These are phyloP conservation scores for Phanerochaete sordida DNA, from an alignment of 768 basidiomycete genomes.

Conservation along the genomic window DNA sequence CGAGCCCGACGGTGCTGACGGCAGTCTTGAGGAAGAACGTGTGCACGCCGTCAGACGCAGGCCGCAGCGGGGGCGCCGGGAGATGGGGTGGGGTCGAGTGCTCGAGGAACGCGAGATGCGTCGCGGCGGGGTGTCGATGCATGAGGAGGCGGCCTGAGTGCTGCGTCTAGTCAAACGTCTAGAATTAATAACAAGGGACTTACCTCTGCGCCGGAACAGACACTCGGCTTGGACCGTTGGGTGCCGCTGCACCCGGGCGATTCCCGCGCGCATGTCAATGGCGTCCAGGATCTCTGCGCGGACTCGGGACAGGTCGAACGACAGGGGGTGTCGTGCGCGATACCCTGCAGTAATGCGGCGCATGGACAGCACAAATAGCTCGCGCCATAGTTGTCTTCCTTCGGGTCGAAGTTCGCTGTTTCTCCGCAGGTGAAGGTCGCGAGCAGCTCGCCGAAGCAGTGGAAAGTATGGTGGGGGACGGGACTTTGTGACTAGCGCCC, in stretches of 20 bases:
- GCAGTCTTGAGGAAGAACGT: conserved; percentile 27
- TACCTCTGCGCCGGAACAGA: conserved; percentile 22
- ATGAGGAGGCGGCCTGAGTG: conserved; percentile 21
- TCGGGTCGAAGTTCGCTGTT: no score
- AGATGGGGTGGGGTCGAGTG: not conserved
- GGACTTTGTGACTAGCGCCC: not conserved
- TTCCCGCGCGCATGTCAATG: conserved; percentile 12
- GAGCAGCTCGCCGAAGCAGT: no score
- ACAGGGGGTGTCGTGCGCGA: conserved; percentile 15
- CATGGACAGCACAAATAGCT: no score
- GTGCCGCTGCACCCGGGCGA: conserved; percentile 20
- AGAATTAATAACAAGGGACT: not conserved
- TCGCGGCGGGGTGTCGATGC: conserved; percentile 11
- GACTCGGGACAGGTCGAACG: conserved; percentile 10
- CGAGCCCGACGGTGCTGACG: conserved; percentile 25
- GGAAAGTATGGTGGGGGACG: not conserved
- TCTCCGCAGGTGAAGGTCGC: no score
- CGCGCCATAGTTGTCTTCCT: no score
- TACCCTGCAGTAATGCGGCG: conserved; percentile 10
- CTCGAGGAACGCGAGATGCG: not conserved
- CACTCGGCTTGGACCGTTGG: conserved; percentile 12
- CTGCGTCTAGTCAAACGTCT: not conserved
- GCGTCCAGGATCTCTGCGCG: conserved; percentile 16
- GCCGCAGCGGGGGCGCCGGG: not conserved
- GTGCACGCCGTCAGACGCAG: conserved; percentile 7